Conservation (phyloP, 176 grass and related monocot genomes). For the Triticum timopheevii region DNA sequence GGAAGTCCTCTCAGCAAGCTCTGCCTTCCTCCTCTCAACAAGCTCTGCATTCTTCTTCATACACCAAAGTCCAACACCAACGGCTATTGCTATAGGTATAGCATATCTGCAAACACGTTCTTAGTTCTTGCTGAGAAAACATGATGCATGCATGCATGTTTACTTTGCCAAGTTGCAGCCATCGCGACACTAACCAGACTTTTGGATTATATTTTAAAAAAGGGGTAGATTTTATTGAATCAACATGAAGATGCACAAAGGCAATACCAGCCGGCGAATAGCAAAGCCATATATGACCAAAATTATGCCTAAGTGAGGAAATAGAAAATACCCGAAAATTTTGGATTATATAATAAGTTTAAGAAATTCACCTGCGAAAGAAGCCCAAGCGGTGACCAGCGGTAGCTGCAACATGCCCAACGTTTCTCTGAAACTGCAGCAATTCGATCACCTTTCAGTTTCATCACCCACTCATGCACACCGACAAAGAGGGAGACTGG, state of each 20-base stretch:
- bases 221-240: no score
- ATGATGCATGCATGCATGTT: neutral
- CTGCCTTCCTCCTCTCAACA: neutral
- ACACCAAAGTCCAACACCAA: no score
- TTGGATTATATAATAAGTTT: neutral
- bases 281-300: no score
- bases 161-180: no score
- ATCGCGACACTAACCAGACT: no score
- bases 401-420: neutral
- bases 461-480: neutral
- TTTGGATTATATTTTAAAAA: no score
- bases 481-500: neutral
- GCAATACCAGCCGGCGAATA: no score
- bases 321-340: neutral
- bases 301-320: no score
- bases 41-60: neutral
- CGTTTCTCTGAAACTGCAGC: neutral
- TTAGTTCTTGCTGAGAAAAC: neutral
- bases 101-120: neutral
- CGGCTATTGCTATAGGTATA: no score
- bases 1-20: neutral
- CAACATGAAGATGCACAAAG: no score
- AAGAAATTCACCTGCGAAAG: neutral
- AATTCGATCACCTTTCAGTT: neutral
- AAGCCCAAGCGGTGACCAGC: neutral